phyloP scores from a whole-genome alignment of 352 stramenopile species.

The Globisporangium orthogonon region DNA sequence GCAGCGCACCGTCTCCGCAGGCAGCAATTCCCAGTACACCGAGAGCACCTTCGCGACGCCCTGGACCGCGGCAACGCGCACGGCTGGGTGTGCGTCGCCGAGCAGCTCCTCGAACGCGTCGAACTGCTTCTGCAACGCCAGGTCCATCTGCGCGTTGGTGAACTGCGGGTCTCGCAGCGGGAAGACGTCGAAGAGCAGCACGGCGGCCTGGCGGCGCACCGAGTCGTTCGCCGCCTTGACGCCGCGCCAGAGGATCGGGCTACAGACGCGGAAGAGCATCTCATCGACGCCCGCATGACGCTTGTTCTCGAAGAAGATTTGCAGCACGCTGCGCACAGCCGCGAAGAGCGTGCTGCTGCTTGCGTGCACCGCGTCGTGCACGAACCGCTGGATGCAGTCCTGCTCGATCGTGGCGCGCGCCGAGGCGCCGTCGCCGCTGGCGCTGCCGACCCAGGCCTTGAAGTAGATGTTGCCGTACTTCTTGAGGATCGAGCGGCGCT shows the following conservation, averaged over 20 bases:
- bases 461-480: conserved; percentile 84
- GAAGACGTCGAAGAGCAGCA: conserved; percentile 84
- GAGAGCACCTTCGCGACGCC: conserved; percentile 78
- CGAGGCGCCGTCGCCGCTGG: conserved; percentile 5
- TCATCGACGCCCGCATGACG: conserved; percentile 71
- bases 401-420: conserved; percentile 73
- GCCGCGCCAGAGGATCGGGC: conserved; percentile 78
- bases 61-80: conserved; percentile 76
- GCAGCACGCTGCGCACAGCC: conserved; percentile 53
- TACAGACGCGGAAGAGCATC: conserved; percentile 81
- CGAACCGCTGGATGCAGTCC: conserved; percentile 77
- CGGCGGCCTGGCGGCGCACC: conserved; percentile 70
- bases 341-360: conserved; percentile 62
- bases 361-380: conserved; percentile 68
- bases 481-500: conserved; percentile 75
- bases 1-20: conserved; percentile 70
- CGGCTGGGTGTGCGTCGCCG: conserved; percentile 59
- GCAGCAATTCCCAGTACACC: conserved; percentile 82
- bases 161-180: conserved; percentile 70
- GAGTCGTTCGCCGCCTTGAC: conserved; percentile 81
- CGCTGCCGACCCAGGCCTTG: conserved; percentile 71
- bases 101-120: conserved; percentile 77
- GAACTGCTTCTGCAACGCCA: conserved; percentile 78
- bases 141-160: conserved; percentile 70
- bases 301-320: conserved; percentile 87